These are phyloP conservation scores for Trichophyton schoenleinii DNA, from an alignment of 2,329 filamentous ascomycete species.

Conservation along the genomic window DNA sequence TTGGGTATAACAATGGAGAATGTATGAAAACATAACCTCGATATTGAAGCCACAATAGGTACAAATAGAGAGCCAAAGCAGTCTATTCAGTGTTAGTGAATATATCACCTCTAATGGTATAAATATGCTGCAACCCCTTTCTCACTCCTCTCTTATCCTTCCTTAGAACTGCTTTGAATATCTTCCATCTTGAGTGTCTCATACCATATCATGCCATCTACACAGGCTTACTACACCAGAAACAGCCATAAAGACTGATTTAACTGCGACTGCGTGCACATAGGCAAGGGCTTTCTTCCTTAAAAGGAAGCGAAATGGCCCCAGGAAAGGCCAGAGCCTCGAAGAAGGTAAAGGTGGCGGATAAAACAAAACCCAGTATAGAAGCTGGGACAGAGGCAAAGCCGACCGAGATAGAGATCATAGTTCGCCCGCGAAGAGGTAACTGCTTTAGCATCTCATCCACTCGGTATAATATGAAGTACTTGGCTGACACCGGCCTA, in stretches of 20 bases:
- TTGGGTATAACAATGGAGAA: neutral
- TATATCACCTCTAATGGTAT: neutral
- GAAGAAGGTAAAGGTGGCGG: neutral
- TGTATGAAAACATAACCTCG: neutral
- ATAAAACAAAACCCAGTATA: neutral
- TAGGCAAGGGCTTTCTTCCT: neutral
- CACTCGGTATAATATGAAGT: neutral
- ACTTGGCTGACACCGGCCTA: neutral
- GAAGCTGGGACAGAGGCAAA: neutral
- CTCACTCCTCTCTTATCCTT: neutral
- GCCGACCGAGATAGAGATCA: neutral
- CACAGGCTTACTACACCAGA: neutral
- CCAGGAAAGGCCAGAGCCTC: neutral
- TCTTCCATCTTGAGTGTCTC: neutral
- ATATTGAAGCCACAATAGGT: neutral
- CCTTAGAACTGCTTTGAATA: neutral
- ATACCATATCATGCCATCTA: neutral
- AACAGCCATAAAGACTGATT: neutral
- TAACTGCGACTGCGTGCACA: neutral
- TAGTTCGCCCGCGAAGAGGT: conserved; percentile 7
- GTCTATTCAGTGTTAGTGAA: neutral
- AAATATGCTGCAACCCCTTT: neutral
- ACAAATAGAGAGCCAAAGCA: neutral
- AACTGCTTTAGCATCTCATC: neutral
- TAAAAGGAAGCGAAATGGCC: conserved; percentile 1